Evolutionary conservation across 1,139 yeast genomes (phyloP).

Genomic region (Kurtzmaniella quercitrusa): DNA sequence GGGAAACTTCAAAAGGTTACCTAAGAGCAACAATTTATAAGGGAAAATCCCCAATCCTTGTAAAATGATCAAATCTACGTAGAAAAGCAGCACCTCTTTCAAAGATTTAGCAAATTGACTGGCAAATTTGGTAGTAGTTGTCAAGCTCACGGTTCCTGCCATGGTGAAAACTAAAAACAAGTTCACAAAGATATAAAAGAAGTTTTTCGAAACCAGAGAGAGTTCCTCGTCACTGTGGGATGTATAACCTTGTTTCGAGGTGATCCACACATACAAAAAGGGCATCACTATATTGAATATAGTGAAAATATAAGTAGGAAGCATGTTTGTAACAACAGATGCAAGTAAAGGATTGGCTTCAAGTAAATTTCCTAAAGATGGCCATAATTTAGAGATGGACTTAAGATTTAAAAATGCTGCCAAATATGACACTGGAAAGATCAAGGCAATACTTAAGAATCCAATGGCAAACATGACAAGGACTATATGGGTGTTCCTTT

Average conservation of each 20-base stretch:
- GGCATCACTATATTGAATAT: slow-evolving; percentile 70
- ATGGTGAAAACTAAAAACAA: slow-evolving; percentile 79
- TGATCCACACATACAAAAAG: slow-evolving; percentile 66
- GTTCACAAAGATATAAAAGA: slow-evolving; percentile 79
- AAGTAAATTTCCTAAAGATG: slow-evolving; percentile 62
- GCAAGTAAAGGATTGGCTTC: slow-evolving; percentile 53
- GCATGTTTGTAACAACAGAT: slow-evolving; percentile 68
- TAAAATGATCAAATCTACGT: slow-evolving; percentile 74
- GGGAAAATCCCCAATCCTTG: slow-evolving; percentile 89
- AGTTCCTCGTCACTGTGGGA: slow-evolving; percentile 81
- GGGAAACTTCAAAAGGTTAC: slow-evolving; percentile 59
- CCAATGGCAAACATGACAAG: slow-evolving; percentile 62
- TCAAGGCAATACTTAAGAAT: slow-evolving; percentile 59
- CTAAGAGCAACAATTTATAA: slow-evolving; percentile 63
- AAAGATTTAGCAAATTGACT: slow-evolving; percentile 71
- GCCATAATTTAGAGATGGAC: slow-evolving; percentile 68
- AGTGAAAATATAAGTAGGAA: slow-evolving; percentile 75
- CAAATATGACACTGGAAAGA: slow-evolving; percentile 69
- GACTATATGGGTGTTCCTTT: slow-evolving; percentile 56
- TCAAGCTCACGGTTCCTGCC: slow-evolving; percentile 71
- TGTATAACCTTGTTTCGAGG: slow-evolving; percentile 68
- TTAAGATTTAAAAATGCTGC: slow-evolving; percentile 69
- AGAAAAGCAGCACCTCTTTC: slow-evolving; percentile 66
- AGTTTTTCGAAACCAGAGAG: slow-evolving; percentile 74
- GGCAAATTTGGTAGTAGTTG: slow-evolving; percentile 71